Conservation (phyloP, 768 basidiomycete genomes). For the Nidularia sp. region DNA sequence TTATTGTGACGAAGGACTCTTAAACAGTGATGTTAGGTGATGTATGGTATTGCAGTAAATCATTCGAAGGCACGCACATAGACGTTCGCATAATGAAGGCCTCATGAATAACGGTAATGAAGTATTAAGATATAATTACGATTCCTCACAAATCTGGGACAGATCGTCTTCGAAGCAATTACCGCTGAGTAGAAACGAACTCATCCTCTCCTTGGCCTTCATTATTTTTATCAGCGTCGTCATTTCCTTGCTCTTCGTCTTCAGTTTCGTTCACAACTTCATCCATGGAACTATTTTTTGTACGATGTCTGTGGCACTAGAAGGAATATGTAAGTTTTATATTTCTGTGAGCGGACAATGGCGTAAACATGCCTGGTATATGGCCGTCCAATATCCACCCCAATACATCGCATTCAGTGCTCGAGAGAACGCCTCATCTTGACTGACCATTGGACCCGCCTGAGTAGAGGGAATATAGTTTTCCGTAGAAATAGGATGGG, state of each 20-base stretch:
- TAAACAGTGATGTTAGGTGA: no score
- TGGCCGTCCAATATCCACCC: conserved; percentile 84
- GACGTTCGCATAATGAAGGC: no score
- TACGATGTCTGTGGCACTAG: conserved; percentile 27
- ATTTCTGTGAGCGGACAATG: not conserved
- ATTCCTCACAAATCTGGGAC: no score
- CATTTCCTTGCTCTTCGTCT: conserved; percentile 21
- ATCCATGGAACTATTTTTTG: conserved; percentile 11
- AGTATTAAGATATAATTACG: no score
- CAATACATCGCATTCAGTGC: conserved; percentile 82
- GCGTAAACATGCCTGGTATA: conserved; percentile 62
- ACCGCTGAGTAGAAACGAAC: conserved; percentile 38
- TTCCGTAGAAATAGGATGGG: conserved; percentile 11
- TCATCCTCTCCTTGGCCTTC: conserved; percentile 18
- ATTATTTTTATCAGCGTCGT: conserved; percentile 7
- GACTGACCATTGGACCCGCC: conserved; percentile 39
- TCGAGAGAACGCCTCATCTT: conserved; percentile 74
- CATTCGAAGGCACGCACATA: no score
- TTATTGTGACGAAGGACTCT: no score
- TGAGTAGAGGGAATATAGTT: conserved; percentile 23
- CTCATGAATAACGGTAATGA: no score
- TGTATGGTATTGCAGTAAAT: no score
- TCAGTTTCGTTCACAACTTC: conserved; percentile 7
- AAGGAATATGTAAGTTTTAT: not conserved
- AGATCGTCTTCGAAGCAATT: conserved; percentile 3